These are phyloP conservation scores for Trifolium fragiferum DNA, from an alignment of 306 rosid genomes.

Conservation along the genomic window DNA sequence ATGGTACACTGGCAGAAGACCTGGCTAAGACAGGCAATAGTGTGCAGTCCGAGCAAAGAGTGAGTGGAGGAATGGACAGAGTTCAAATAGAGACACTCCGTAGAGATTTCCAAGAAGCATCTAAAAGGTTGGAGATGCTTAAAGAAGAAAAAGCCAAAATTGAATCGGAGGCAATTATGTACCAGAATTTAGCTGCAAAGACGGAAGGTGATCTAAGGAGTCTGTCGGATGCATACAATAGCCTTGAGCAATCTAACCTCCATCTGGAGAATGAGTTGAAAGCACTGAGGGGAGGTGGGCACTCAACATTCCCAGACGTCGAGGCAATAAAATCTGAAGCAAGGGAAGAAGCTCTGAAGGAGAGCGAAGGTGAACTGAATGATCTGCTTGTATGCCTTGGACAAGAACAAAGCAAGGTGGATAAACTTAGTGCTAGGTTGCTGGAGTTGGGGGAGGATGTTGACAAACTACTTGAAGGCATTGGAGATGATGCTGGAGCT, in stretches of 20 bases:
- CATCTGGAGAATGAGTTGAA: slow-evolving; percentile 78
- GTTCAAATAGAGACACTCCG: slow-evolving; percentile 74
- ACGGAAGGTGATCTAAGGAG: slow-evolving; percentile 89
- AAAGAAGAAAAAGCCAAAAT: slow-evolving; percentile 75
- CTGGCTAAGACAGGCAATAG: slow-evolving; percentile 63
- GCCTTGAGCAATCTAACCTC: slow-evolving; percentile 83
- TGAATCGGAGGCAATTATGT: slow-evolving; percentile 73
- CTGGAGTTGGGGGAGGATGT: slow-evolving; percentile 90
- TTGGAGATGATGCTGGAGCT: slow-evolving; percentile 78
- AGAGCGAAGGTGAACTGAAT: slow-evolving; percentile 87
- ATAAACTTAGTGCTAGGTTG: slow-evolving; percentile 72
- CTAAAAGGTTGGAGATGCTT: slow-evolving; percentile 70
- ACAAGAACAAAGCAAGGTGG: slow-evolving; percentile 96
- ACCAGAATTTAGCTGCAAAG: slow-evolving; percentile 78
- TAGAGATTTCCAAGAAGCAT: slow-evolving; percentile 80
- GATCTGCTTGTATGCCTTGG: slow-evolving; percentile 96
- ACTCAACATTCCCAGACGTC: slow-evolving; percentile 56
- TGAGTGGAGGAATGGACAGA: slow-evolving; percentile 64
- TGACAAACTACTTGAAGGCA: slow-evolving; percentile 78
- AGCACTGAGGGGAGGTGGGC: slow-evolving; percentile 57
- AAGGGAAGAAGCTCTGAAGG: slow-evolving; percentile 95
- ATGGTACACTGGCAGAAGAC: slow-evolving; percentile 86
- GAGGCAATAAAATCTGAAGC: slow-evolving; percentile 90
- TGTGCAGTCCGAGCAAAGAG: slow-evolving; percentile 62
- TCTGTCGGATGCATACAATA: slow-evolving; percentile 92